Percentiles rank a stretch among this genome's conserved stretches.
Evolutionary conservation across 371 early-diverging fungal species (phyloP).

Genomic region (Capniomyces stellatus): DNA sequence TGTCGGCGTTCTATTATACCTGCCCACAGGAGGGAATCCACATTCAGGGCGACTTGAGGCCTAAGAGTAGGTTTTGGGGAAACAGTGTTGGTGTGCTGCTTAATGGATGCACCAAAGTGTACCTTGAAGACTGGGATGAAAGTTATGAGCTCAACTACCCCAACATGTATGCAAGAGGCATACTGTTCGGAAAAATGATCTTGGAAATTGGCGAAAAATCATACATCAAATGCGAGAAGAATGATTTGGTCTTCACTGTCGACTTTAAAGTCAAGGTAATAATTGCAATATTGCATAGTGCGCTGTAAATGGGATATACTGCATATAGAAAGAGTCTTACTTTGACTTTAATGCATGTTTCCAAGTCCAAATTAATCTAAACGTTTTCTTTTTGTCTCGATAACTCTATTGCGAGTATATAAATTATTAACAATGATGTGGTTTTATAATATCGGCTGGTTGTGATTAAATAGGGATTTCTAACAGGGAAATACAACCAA

Average conservation of each 20-base stretch:
- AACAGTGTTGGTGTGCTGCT: constrained; percentile 84
- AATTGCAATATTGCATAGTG: no score
- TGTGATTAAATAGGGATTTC: constrained; percentile 46
- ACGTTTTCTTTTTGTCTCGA: no score
- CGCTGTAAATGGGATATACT: no score
- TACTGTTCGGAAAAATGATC: constrained; percentile 84
- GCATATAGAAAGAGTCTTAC: no score
- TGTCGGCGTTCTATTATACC: constrained; percentile 69
- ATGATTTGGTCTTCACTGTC: constrained; percentile 54
- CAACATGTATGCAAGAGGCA: constrained; percentile 85
- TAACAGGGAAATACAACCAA: constrained; percentile 62
- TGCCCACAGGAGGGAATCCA: constrained; percentile 63
- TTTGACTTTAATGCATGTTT: no score
- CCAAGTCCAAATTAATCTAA: no score
- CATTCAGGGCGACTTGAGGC: constrained; percentile 67
- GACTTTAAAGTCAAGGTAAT: constrained; percentile 88
- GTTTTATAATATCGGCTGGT: no score
- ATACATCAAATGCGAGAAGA: constrained; percentile 46
- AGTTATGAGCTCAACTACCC: constrained; percentile 66
- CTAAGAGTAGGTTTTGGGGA: constrained; percentile 77
- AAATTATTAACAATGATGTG: no score
- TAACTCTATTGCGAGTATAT: no score
- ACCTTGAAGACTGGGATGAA: constrained; percentile 46
- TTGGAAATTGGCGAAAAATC: constrained; percentile 78
- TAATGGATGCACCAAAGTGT: constrained; percentile 52